Evolutionary conservation across 1,139 yeast species (phyloP).

Genomic region (Sugiyamaella pinicola): DNA sequence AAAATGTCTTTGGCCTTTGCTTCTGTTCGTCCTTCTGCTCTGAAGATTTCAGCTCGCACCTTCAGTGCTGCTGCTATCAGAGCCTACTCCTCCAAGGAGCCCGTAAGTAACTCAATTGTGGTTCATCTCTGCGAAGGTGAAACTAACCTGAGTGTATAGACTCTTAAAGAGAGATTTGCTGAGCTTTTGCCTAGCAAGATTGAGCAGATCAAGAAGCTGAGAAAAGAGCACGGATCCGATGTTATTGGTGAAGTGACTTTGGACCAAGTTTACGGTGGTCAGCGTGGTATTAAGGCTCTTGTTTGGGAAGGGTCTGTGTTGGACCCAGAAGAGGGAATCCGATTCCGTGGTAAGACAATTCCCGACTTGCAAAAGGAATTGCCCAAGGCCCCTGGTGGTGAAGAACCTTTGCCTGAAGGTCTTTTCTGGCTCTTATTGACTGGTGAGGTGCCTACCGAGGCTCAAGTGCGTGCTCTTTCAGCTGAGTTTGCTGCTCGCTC

Average conservation of each 20-base stretch:
- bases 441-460: conserved; percentile 61
- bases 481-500: conserved; percentile 62
- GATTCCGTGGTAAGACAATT: conserved; percentile 97
- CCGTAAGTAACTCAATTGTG: conserved; percentile 29
- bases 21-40: conserved; percentile 32
- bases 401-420: conserved; percentile 62
- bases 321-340: conserved; percentile 97
- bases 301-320: conserved; percentile 99
- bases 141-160: conserved; percentile 1
- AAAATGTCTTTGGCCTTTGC: conserved; percentile 29
- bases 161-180: conserved; percentile 90
- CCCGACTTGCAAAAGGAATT: conserved; percentile 92
- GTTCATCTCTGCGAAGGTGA: neutral
- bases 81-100: conserved; percentile 41
- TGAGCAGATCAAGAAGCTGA: conserved; percentile 87
- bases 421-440: conserved; percentile 65
- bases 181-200: conserved; percentile 90
- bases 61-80: conserved; percentile 33
- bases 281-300: conserved; percentile 96
- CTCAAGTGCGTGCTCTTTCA: conserved; percentile 56
- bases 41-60: conserved; percentile 31
- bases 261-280: conserved; percentile 99
- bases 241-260: conserved; percentile 89
- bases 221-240: conserved; percentile 85
- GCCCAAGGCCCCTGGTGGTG: conserved; percentile 90